phyloP scores from a whole-genome alignment of 23 red algal species.

The Gracilaria domingensis region DNA sequence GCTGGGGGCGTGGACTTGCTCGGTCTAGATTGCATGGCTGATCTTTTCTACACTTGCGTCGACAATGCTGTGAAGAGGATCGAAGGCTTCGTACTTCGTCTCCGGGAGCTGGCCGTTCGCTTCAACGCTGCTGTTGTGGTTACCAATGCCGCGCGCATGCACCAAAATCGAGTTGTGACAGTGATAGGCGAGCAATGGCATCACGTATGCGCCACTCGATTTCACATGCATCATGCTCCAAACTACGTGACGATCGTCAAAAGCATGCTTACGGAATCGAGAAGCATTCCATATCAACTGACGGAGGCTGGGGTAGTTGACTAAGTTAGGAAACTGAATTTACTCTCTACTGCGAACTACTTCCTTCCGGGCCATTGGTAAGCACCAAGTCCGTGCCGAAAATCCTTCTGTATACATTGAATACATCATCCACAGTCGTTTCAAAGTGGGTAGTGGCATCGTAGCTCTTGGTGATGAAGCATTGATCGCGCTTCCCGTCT shows the following conservation, averaged over 20 bases:
- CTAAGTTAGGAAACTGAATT: conserved; percentile 41
- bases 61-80: conserved; percentile 56
- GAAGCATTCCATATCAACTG: conserved; percentile 32
- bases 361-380: conserved; percentile 35
- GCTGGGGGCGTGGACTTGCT: conserved; percentile 5
- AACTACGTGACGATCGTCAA: conserved; percentile 12
- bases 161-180: conserved; percentile 11
- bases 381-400: conserved; percentile 78
- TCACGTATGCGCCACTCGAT: conserved; percentile 48
- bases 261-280: conserved; percentile 15
- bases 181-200: conserved; percentile 65
- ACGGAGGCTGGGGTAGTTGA: conserved; percentile 32
- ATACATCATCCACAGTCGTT: conserved; percentile 92
- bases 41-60: conserved; percentile 40
- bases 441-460: conserved; percentile 99
- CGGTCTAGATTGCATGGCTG: conserved; percentile 39
- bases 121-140: conserved; percentile 27
- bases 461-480: conserved; percentile 89
- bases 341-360: conserved; percentile 56
- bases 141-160: conserved; percentile 35
- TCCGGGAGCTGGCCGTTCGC: conserved; percentile 3
- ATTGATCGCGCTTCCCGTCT: conserved; percentile 65
- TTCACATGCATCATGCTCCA: conserved; percentile 23
- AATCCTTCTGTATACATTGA: conserved; percentile 92
- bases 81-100: conserved; percentile 44